Evolutionary conservation across 73 alveolate genomes (phyloP), one percentile per base, ranked within the genome.

Genomic region (Diophrys sp.): DNA sequence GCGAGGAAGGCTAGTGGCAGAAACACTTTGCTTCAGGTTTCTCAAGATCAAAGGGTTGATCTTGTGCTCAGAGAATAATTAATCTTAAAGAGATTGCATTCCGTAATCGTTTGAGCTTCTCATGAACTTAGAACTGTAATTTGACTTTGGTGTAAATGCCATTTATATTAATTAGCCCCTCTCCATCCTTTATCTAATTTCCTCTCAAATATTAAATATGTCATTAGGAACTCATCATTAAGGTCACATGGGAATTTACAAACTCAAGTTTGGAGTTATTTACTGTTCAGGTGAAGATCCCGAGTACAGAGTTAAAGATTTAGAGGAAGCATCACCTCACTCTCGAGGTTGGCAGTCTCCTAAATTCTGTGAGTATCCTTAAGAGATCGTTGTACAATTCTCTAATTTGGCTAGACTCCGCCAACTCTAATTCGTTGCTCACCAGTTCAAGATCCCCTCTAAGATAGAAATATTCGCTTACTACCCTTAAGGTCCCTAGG

Each of bases 231-330:
- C n/a, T n/a, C n/a, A n/a, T n/a, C n/a, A n/a, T n/a, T n/a, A n/a
- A n/a, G n/a, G n/a, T n/a, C n/a, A n/a, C n/a, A 71, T 29, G 29
- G 81, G 81, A 34, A 73, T 62, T 8, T 71, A 88, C 28, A 85
- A 90, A 54, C 82, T 91, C 54, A 88, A 82, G 70, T 93, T 80
- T 82, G 83, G 92, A 62, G 67, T 93, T 80, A 77, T 93, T 31
- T 89, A 91, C 30, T 81, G 86, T 31, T 79, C 93, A 68, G 88
- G 95, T 1, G 98, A 93, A 85, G 98, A 93, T 53, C 98, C 98
- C 0, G 93, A 89, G 55, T 78, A 67, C 62, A 95, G 96, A 33
- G 85, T 93, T 75, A 73, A 85, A 73, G 78, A 89, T 33, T 29
- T 93, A 70, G 72, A 84, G 55, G 78, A 90, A 0, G 76, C 81